Evolutionary conservation across 495 filamentous ascomycete genomes (phyloP).

Genomic region (Daldinia childiae): DNA sequence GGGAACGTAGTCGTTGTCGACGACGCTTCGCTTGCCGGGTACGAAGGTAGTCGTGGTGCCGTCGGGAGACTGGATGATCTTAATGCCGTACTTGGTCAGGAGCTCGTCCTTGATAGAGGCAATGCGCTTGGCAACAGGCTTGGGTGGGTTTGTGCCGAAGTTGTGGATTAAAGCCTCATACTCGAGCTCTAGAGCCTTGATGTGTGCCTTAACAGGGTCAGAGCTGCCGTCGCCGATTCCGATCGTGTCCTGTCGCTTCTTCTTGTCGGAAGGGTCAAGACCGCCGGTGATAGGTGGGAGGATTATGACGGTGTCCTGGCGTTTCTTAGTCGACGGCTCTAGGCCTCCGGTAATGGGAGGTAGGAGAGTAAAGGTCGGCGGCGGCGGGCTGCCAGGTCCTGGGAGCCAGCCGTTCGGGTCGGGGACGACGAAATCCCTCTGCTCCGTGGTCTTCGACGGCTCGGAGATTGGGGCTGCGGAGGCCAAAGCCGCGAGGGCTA

Average conservation of each 20-base stretch:
- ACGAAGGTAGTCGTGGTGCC: slow-evolving; percentile 51
- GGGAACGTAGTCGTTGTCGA: slow-evolving; percentile 40
- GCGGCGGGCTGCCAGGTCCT: slow-evolving; percentile 22
- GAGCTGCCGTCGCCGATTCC: slow-evolving; percentile 28
- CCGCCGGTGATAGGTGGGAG: slow-evolving; percentile 41
- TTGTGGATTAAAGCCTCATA: slow-evolving; percentile 39
- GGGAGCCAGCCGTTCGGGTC: slow-evolving; percentile 34
- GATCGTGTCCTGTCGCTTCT: slow-evolving; percentile 45
- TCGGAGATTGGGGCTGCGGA: slow-evolving; percentile 43
- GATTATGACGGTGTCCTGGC: slow-evolving; percentile 58
- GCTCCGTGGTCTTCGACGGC: slow-evolving; percentile 36
- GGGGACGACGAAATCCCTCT: slow-evolving; percentile 14
- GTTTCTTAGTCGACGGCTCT: slow-evolving; percentile 45
- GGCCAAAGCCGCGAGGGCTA: slow-evolving; percentile 42
- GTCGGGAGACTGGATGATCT: slow-evolving; percentile 49
- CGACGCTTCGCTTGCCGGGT: slow-evolving; percentile 47
- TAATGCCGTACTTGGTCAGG: slow-evolving; percentile 51
- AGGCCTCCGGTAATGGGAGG: slow-evolving; percentile 55
- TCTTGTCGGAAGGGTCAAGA: slow-evolving; percentile 47
- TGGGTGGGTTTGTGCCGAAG: slow-evolving; percentile 38
- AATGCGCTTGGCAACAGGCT: slow-evolving; percentile 41
- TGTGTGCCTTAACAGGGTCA: slow-evolving; percentile 38
- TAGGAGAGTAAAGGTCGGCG: slow-evolving; percentile 42
- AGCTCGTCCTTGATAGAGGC: slow-evolving; percentile 46
- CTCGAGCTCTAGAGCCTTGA: slow-evolving; percentile 43